These are phyloP conservation scores for Pulveroboletus ravenelii DNA, from an alignment of 768 basidiomycete genomes.

Conservation along the genomic window DNA sequence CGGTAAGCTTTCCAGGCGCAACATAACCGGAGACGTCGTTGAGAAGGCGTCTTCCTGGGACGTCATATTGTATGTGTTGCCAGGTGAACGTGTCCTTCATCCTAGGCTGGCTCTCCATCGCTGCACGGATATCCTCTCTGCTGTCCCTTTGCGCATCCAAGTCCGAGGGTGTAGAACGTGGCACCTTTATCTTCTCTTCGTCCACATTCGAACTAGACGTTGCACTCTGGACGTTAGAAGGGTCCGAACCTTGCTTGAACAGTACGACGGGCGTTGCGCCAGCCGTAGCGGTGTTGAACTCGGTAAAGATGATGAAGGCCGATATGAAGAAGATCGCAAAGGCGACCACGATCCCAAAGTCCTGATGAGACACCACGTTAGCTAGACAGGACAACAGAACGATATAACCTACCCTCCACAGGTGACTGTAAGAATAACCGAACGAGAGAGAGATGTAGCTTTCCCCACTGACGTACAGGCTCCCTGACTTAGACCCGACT, in stretches of 20 bases:
- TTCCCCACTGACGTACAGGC: slow-evolving; percentile 56
- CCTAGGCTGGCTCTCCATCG: slow-evolving; percentile 31
- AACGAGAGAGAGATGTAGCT: slow-evolving; percentile 45
- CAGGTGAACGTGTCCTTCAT: slow-evolving; percentile 72
- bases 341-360: slow-evolving; percentile 64
- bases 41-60: slow-evolving; percentile 54
- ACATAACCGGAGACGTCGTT: slow-evolving; percentile 78
- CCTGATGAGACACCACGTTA: slow-evolving; percentile 32
- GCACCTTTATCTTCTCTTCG: slow-evolving; percentile 26
- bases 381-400: slow-evolving; percentile 14
- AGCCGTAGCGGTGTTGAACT: slow-evolving; percentile 40
- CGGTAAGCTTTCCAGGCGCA: slow-evolving; percentile 74
- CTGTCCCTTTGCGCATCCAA: slow-evolving; percentile 4
- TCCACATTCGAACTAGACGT: slow-evolving; percentile 20
- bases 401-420: slow-evolving; percentile 44
- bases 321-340: slow-evolving; percentile 58
- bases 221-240: neutral
- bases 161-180: slow-evolving; percentile 2
- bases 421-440: slow-evolving; percentile 39
- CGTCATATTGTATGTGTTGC: slow-evolving; percentile 64
- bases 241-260: slow-evolving; percentile 58
- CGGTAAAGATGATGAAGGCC: slow-evolving; percentile 55
- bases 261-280: slow-evolving; percentile 45
- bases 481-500: slow-evolving; percentile 59
- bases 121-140: slow-evolving; percentile 24